A percentile compares a stretch with the other conserved stretches of the same genome.
These are phyloP conservation scores for Syncephalis fuscata DNA, from an alignment of 371 early-diverging fungal species.

Conservation along the genomic window DNA sequence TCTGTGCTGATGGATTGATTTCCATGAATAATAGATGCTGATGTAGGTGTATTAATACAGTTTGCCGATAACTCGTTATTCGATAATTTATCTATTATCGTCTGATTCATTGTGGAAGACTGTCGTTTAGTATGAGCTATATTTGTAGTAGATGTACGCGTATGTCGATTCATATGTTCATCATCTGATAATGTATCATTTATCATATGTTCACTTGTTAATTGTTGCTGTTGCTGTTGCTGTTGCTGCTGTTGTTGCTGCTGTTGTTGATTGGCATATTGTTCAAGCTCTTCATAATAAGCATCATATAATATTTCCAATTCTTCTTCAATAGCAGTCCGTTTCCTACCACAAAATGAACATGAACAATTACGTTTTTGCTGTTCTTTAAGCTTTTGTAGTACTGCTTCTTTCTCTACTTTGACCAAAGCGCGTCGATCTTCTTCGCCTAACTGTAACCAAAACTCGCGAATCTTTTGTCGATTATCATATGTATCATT, in stretches of 20 bases:
- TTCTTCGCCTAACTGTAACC: conserved; percentile 71
- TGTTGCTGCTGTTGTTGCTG: conserved; percentile 6
- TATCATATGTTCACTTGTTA: not conserved
- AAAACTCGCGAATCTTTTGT: conserved; percentile 73
- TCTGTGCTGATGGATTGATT: too few relatives aligned
- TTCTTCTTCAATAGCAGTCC: conserved; percentile 82
- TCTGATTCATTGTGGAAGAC: too few relatives aligned
- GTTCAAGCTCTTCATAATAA: conserved; percentile 81
- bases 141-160: too few relatives aligned
- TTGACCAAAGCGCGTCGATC: conserved; percentile 70
- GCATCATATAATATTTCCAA: conserved; percentile 80
- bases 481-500: conserved; percentile 64
- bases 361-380: conserved; percentile 75
- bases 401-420: conserved; percentile 80
- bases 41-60: too few relatives aligned
- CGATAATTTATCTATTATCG: too few relatives aligned
- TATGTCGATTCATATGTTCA: too few relatives aligned
- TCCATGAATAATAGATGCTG: too few relatives aligned
- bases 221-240: conserved; percentile 1
- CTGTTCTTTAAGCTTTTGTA: conserved; percentile 86
- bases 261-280: conserved; percentile 65
- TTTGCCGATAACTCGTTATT: too few relatives aligned
- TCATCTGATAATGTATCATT: too few relatives aligned
- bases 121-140: too few relatives aligned
- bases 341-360: conserved; percentile 18